Evolutionary conservation across 768 basidiomycete genomes (phyloP), one percentile per base, ranked within the genome.

Genomic region (Collybiopsis confluens): DNA sequence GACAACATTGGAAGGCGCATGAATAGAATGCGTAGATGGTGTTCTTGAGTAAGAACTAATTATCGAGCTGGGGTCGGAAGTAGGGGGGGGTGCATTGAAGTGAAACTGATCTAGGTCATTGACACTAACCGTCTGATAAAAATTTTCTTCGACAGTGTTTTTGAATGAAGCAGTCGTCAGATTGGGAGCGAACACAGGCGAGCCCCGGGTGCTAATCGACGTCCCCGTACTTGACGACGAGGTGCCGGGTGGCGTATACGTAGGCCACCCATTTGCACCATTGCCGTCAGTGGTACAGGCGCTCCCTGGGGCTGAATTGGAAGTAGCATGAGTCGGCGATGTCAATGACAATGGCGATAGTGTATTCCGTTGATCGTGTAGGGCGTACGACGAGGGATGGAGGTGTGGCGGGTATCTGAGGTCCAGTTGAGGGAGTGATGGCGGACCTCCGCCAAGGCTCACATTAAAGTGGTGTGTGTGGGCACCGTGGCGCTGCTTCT

Each of bases 221-320:
- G 73, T 71, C 56, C 76, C 78, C 4, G 76, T 70, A 18, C 75
- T 68, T 5, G 82, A 83, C 8, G 74, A 74, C 1, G 73, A 74
- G 5, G 83, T 85, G 1, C 80, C 73, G 1, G 83, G 83, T 26
- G 84, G 84, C 0, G 83, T 85, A 58, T 85, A 85, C 28, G 77
- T 72, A 4, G 80, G 74, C 84, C 84, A 86, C 16, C 77, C 77
- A 53, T 67, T 74, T 13, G 68, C 57, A 0, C 76, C 75, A 33
- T 73, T 72, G 16, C 80, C 77, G 44, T 78, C 81, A 0, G 74
- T 73, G 20, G 68, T 75, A 53, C 74, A 73, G 6, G 73, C 75
- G 0, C 82, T 79, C 37, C 68, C 75, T 3, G 83, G 81, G 1
- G 75, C 78, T 24, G 82, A 81, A 47, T 81, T 79, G 6, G 55